A percentile compares a stretch with the other conserved stretches of the same genome.
phyloP scores from a whole-genome alignment of 2,329 filamentous ascomycete species.

The Eutypella sp. region DNA sequence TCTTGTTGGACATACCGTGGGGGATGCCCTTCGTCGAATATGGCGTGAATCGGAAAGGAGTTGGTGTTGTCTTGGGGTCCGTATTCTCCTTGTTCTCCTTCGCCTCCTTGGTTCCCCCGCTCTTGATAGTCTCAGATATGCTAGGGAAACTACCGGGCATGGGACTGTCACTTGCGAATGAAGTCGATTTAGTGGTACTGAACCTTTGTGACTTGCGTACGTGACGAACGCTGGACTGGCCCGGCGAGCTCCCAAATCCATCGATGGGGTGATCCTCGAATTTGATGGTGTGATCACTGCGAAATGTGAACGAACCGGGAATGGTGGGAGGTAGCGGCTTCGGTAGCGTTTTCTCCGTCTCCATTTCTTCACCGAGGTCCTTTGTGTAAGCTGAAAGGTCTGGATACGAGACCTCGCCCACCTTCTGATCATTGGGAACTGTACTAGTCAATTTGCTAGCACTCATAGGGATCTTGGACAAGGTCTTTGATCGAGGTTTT shows the following conservation, averaged over 20 bases:
- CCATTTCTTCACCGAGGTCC: constrained; percentile 21
- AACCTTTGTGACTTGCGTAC: constrained; percentile 49
- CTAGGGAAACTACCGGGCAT: constrained; percentile 55
- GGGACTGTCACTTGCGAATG: too few relatives aligned
- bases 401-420: constrained; percentile 44
- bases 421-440: constrained; percentile 21
- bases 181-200: too few relatives aligned
- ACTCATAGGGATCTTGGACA: constrained; percentile 29
- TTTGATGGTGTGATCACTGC: constrained; percentile 59
- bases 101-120: constrained; percentile 47
- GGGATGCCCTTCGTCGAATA: constrained; percentile 38
- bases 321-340: constrained; percentile 32
- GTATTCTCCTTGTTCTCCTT: constrained; percentile 51
- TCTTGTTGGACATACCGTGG: constrained; percentile 63
- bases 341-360: constrained; percentile 17
- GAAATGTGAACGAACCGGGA: constrained; percentile 60
- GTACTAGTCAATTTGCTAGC: constrained; percentile 30
- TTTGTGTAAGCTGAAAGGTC: constrained; percentile 40
- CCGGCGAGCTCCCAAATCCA: constrained; percentile 52
- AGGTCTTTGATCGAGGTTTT: constrained; percentile 38
- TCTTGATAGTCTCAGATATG: constrained; percentile 17
- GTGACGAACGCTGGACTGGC: constrained; percentile 57
- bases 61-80: constrained; percentile 7
- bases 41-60: neutral
- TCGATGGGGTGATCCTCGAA: constrained; percentile 44